Evolutionary conservation across 768 basidiomycete genomes (phyloP).

Genomic region (Nidularia pulvinata): DNA sequence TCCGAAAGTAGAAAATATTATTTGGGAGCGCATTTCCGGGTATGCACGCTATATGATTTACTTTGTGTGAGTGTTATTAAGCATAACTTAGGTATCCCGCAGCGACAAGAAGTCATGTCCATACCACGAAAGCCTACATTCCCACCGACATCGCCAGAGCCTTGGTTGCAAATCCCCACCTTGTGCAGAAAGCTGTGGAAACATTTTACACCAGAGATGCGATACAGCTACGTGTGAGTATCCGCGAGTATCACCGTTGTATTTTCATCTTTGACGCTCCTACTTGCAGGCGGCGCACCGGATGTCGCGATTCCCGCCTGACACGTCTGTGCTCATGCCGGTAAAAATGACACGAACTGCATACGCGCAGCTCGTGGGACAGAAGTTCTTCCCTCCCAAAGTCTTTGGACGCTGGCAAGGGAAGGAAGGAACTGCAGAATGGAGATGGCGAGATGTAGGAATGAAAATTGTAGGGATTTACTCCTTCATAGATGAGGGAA

Average conservation of each 20-base stretch:
- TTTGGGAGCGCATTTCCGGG: conserved; percentile 75
- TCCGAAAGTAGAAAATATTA: conserved; percentile 53
- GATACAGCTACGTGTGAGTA: conserved; percentile 78
- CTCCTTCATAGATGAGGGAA: background rate
- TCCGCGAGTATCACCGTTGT: background rate
- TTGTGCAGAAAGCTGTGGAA: conserved; percentile 88
- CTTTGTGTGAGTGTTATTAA: background rate
- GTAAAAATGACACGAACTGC: conserved; percentile 87
- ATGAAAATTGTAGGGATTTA: conserved; percentile 80
- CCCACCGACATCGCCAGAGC: conserved; percentile 81
- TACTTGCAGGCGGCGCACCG: conserved; percentile 71
- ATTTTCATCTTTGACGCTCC: background rate
- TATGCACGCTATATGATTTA: conserved; percentile 21
- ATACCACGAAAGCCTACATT: conserved; percentile 76
- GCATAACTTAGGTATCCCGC: conserved; percentile 62
- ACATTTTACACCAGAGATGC: conserved; percentile 97
- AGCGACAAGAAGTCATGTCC: conserved; percentile 64
- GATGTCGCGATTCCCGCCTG: conserved; percentile 90
- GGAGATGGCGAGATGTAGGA: conserved; percentile 83
- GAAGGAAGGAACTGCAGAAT: conserved; percentile 60
- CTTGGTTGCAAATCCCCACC: conserved; percentile 55
- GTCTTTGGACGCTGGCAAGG: conserved; percentile 79
- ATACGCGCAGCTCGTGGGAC: conserved; percentile 91
- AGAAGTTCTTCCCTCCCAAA: conserved; percentile 91
- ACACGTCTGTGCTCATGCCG: conserved; percentile 54